Evolutionary conservation across 768 basidiomycete genomes (phyloP).

Genomic region (Calocera viscosa): DNA sequence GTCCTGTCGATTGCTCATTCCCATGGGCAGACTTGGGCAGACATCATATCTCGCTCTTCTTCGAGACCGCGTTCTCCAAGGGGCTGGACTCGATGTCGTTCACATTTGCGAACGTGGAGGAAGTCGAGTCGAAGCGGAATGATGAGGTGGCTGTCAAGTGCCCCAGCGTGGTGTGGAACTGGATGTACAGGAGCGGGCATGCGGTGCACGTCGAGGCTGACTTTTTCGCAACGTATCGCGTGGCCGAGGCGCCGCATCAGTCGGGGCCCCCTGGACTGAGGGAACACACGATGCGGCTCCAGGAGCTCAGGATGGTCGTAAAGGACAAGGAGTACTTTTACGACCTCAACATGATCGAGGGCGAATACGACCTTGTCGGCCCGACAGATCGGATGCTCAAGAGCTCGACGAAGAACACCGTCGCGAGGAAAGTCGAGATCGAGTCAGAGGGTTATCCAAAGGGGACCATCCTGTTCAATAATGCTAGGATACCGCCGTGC

Average conservation of each 20-base stretch:
- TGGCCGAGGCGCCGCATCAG: not conserved
- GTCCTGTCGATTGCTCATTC: not conserved
- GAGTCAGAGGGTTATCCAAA: not conserved
- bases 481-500: not conserved
- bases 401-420: not conserved
- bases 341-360: constrained; percentile 1
- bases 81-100: constrained; percentile 75
- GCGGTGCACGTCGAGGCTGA: constrained; percentile 52
- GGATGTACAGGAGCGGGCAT: constrained; percentile 67
- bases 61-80: constrained; percentile 70
- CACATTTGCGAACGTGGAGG: constrained; percentile 64
- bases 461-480: constrained; percentile 2
- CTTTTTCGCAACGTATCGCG: not conserved
- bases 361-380: not conserved
- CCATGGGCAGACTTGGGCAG: constrained; percentile 54
- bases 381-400: not conserved
- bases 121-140: constrained; percentile 34
- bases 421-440: not conserved
- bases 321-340: not conserved
- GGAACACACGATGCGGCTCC: not conserved
- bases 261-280: not conserved
- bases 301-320: not conserved
- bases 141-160: constrained; percentile 51
- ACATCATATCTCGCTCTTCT: constrained; percentile 70
- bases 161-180: constrained; percentile 64